Evolutionary conservation across 1,139 yeast genomes (phyloP).

Genomic region (Zygosaccharomyces sapae): DNA sequence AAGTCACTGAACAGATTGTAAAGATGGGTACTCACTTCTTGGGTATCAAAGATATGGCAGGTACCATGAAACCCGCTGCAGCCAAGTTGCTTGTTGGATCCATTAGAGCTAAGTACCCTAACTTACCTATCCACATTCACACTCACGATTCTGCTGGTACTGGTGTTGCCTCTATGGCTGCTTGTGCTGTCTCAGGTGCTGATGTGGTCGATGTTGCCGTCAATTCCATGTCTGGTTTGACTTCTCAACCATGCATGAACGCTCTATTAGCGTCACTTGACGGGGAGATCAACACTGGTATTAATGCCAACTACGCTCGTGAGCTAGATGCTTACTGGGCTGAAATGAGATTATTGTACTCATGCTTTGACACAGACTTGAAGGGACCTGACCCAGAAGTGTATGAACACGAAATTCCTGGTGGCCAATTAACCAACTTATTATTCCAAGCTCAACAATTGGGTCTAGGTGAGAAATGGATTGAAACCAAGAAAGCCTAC

Average conservation of each 20-base stretch:
- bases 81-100: slow-evolving; percentile 76
- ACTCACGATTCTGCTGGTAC: slow-evolving; percentile 99
- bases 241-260: slow-evolving; percentile 94
- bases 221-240: slow-evolving; percentile 96
- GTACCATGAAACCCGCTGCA: slow-evolving; percentile 94
- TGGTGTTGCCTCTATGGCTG: slow-evolving; percentile 95
- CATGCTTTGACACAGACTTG: slow-evolving; percentile 96
- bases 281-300: slow-evolving; percentile 76
- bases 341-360: slow-evolving; percentile 92
- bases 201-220: slow-evolving; percentile 97
- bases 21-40: slow-evolving; percentile 92
- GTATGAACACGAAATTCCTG: slow-evolving; percentile 96
- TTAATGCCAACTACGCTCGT: slow-evolving; percentile 63
- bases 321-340: slow-evolving; percentile 96
- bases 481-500: slow-evolving; percentile 89
- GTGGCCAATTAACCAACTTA: slow-evolving; percentile 97
- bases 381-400: slow-evolving; percentile 99
- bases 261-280: slow-evolving; percentile 90
- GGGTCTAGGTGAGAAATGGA: slow-evolving; percentile 95
- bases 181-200: slow-evolving; percentile 93
- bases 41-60: slow-evolving; percentile 99
- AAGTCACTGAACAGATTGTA: slow-evolving; percentile 78
- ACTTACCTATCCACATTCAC: slow-evolving; percentile 95
- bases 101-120: slow-evolving; percentile 81
- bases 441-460: slow-evolving; percentile 98